Base-by-base conservation (phyloP, 768 basidiomycete species). In the Leucosporidium scottii region DNA sequence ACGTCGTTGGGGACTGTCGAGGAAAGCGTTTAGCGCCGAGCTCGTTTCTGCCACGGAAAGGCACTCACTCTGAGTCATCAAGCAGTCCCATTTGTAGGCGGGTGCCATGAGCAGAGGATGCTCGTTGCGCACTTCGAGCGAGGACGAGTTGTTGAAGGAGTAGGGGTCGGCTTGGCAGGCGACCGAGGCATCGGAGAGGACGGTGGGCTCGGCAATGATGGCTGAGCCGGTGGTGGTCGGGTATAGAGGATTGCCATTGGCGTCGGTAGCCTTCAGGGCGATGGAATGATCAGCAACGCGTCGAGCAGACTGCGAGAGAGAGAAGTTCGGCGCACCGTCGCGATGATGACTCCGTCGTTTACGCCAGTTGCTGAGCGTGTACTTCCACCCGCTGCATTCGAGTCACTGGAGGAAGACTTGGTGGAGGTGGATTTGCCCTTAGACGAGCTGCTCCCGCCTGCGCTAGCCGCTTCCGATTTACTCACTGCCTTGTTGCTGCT, bases 101-200 rank as follows among this genome's bases (percentile, higher is more conserved):
- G 94, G 91, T n/a, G 94, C 96, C 73, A 97, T 87, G 59, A 99
- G 83, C 50, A 90, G 88, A 30, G 94, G 96, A 67, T 93, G 88
- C 75, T 90, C 87, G 17, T 86, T 73, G 56, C 91, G 87, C 44
- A 85, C 85, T 23, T 83, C 81, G 48, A 77, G 77, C 15, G 90
- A 87, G 72, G 78, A 86, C 44, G 84, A 74, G 25, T 31, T 30
- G 8, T 9, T 18, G 30, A 48, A 47, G 56, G 85, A 77, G 77
- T 86, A 90, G 13, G 89, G 76, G 77, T 98, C 94, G 56, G 80
- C 73, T 4, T 91, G 91, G 92, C 93, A 97, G 10, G 85, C 78
- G 67, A 84, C 76, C 55, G 80, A 77, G 28, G 81, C 69, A 61
- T 67, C 67, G 8, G 77, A 50, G n/a, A 64, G 62, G 63, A 82